A percentile compares a stretch with the other conserved stretches of the same genome.
Conservation (phyloP, 176 grass and related monocot species). For the Bonia amplexicaulis region DNA sequence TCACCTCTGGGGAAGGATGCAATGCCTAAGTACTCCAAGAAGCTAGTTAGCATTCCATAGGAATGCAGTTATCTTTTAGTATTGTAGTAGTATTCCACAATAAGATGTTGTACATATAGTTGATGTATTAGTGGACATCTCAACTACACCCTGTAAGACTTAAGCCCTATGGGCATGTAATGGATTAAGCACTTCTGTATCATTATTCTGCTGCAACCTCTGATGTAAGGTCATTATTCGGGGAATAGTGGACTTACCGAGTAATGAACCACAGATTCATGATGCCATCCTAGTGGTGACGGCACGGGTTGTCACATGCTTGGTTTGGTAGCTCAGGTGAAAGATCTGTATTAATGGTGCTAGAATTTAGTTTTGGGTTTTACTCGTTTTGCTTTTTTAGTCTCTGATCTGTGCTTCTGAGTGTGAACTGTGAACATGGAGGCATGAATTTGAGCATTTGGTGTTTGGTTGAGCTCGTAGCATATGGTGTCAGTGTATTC, state of each 20-base stretch:
- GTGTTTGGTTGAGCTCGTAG: neutral
- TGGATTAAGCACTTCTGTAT: too few species aligned
- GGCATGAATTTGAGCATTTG: neutral
- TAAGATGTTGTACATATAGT: too few species aligned
- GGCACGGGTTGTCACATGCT: neutral
- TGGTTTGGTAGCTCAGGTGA: neutral
- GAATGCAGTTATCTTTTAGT: too few species aligned
- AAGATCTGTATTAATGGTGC: slow-evolving; percentile 36
- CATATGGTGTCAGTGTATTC: neutral
- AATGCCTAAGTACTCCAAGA: neutral
- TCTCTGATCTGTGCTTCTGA: neutral
- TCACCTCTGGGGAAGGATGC: neutral
- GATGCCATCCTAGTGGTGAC: too few species aligned
- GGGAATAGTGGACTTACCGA: too few species aligned
- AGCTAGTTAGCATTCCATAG: neutral
- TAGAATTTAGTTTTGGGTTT: neutral
- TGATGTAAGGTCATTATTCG: too few species aligned
- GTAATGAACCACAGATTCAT: too few species aligned
- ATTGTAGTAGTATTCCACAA: too few species aligned
- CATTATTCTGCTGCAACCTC: too few species aligned
- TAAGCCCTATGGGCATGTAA: too few species aligned
- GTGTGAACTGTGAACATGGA: neutral
- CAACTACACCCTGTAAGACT: too few species aligned
- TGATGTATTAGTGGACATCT: too few species aligned
- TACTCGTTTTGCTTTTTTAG: neutral